Conservation (phyloP, 768 basidiomycete genomes). For the Lactarius akahatsu region DNA sequence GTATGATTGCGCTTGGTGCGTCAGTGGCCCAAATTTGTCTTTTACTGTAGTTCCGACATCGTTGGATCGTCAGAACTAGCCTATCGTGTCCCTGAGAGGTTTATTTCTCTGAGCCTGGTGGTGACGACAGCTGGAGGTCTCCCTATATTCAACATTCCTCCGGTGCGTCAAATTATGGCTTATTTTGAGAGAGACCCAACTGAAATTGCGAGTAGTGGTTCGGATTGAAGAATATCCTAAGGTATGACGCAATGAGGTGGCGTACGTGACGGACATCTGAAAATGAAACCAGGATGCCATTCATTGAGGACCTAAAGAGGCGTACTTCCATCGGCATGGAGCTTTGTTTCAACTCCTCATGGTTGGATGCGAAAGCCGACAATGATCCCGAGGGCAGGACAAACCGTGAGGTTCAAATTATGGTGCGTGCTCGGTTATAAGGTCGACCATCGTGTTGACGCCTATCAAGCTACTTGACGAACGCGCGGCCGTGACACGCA, state of each 20-base stretch:
- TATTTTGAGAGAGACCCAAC: not conserved
- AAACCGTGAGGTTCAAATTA: slow-evolving; percentile 58
- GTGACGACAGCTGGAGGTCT: slow-evolving; percentile 70
- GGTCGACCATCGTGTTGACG: not conserved
- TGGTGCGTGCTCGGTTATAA: slow-evolving; percentile 40
- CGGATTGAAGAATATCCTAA: slow-evolving; percentile 22
- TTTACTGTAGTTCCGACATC: slow-evolving; percentile 4
- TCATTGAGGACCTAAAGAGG: slow-evolving; percentile 41
- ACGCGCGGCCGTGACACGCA: slow-evolving; percentile 52
- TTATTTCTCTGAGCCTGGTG: slow-evolving; percentile 61
- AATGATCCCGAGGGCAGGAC: slow-evolving; percentile 58
- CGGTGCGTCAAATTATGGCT: slow-evolving; percentile 44
- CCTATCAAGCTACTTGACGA: slow-evolving; percentile 44
- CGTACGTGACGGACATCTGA: not conserved
- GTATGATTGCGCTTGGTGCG: slow-evolving; percentile 80
- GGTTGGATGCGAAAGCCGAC: slow-evolving; percentile 56
- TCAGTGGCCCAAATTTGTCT: not conserved
- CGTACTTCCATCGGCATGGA: slow-evolving; percentile 52
- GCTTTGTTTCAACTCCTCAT: slow-evolving; percentile 59
- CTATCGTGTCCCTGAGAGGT: slow-evolving; percentile 59
- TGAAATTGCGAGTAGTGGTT: slow-evolving; percentile 25
- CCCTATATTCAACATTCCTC: slow-evolving; percentile 59
- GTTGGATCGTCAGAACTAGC: slow-evolving; percentile 62
- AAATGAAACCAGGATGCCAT: slow-evolving; percentile 37
- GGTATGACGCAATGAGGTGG: slow-evolving; percentile 2